Percentiles rank a stretch among this genome's conserved stretches.
Conservation (phyloP, 2,329 filamentous ascomycete genomes). For the Bipolaris bicolor region DNA sequence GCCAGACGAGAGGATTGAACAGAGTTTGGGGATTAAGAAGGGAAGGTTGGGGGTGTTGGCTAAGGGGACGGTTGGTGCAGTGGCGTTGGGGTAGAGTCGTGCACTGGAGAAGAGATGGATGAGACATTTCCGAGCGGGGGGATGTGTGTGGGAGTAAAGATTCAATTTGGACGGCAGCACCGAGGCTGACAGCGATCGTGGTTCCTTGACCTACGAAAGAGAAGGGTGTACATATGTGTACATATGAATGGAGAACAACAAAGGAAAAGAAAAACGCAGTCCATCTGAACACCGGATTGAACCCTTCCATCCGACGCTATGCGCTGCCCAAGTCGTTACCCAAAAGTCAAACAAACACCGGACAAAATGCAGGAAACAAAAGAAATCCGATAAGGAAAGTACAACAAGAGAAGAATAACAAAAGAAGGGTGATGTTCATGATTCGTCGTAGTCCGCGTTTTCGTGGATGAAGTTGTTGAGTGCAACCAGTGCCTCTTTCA, state of each 20-base stretch:
- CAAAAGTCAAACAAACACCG: conserved; percentile 30
- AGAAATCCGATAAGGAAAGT: conserved; percentile 9
- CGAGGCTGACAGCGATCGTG: conserved; percentile 14
- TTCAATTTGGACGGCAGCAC: not conserved
- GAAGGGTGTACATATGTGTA: conserved; percentile 23
- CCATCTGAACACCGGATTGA: conserved; percentile 13
- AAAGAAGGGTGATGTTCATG: conserved; percentile 19
- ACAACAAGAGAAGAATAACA: too few relatives aligned
- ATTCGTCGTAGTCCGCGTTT: conserved; percentile 35
- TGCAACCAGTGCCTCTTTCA: conserved; percentile 43
- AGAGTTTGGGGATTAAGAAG: conserved; percentile 41
- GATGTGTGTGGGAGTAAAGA: not conserved
- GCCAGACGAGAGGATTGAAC: conserved; percentile 39
- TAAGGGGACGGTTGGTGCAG: conserved; percentile 32
- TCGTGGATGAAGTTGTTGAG: conserved; percentile 50
- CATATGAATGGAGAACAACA: conserved; percentile 16
- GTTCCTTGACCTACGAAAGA: conserved; percentile 17
- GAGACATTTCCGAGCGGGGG: not conserved
- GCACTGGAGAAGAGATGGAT: not conserved
- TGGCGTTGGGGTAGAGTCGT: conserved; percentile 23
- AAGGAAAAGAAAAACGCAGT: not conserved
- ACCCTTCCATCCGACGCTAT: conserved; percentile 27
- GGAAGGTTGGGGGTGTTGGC: conserved; percentile 39
- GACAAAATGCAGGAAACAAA: conserved; percentile 7
- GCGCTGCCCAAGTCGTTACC: conserved; percentile 28